Conservation (phyloP, 2,329 filamentous ascomycete species). For the Exophiala mesophila region DNA sequence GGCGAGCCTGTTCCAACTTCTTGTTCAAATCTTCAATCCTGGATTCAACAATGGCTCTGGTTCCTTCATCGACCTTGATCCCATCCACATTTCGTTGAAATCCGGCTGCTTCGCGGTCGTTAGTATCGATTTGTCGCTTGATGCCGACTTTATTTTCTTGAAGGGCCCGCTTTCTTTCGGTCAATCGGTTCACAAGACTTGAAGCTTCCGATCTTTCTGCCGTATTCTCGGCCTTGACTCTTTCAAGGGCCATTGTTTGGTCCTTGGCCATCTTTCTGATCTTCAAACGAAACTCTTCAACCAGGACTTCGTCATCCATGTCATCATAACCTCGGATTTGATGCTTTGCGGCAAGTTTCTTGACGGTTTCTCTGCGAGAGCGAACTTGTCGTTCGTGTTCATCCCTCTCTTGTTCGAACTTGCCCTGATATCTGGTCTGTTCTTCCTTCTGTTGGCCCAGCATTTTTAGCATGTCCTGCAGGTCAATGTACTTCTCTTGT, state of each 20-base stretch:
- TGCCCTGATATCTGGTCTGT: conserved; percentile 56
- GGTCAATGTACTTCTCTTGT: conserved; percentile 59
- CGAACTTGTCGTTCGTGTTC: conserved; percentile 77
- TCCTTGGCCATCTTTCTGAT: conserved; percentile 71
- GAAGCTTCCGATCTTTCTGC: conserved; percentile 72
- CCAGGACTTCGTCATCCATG: conserved; percentile 66
- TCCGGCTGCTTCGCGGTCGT: conserved; percentile 63
- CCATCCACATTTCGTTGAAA: conserved; percentile 65
- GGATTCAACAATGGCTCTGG: conserved; percentile 69
- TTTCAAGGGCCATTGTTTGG: conserved; percentile 73
- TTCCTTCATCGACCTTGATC: conserved; percentile 83
- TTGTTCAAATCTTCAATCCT: conserved; percentile 65
- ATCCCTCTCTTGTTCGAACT: conserved; percentile 77
- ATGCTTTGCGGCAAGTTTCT: conserved; percentile 69
- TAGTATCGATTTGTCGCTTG: conserved; percentile 65
- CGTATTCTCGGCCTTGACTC: conserved; percentile 66
- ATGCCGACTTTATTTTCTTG: conserved; percentile 70
- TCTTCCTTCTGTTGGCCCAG: conserved; percentile 18
- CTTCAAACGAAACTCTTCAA: conserved; percentile 71
- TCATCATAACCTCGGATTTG: conserved; percentile 80
- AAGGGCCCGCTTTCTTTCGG: conserved; percentile 66
- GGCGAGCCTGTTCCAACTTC: conserved; percentile 57
- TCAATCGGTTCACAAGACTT: conserved; percentile 64
- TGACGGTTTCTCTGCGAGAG: conserved; percentile 67
- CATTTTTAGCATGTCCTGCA: conserved; percentile 48